Conservation (phyloP, 1,284 basidiomycete genomes). For the Naganishia cerealis region DNA sequence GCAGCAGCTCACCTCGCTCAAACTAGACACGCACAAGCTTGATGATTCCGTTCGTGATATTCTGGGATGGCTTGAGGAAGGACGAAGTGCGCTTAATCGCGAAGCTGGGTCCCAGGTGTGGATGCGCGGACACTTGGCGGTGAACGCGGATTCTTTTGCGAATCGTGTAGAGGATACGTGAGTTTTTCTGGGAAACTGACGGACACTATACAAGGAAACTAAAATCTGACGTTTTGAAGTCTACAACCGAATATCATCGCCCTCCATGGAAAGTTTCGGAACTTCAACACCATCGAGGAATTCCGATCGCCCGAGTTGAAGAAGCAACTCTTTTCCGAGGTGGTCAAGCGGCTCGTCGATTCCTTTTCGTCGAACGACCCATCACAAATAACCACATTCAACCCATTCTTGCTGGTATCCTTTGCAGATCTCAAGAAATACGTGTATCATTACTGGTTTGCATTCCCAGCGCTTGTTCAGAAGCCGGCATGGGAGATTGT, state of each 20-base stretch:
- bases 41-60: conserved; percentile 71
- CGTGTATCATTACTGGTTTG: conserved; percentile 97
- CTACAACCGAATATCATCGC: conserved; percentile 56
- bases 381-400: conserved; percentile 55
- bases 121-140: conserved; percentile 44
- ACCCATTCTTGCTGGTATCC: conserved; percentile 81
- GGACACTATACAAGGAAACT: not conserved
- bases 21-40: conserved; percentile 86
- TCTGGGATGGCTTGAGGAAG: conserved; percentile 68
- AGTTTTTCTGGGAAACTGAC: conserved; percentile 46
- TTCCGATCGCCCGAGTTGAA: conserved; percentile 84
- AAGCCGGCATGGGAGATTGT: conserved; percentile 81
- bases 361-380: conserved; percentile 15
- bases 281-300: conserved; percentile 94
- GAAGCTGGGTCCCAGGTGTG: conserved; percentile 62
- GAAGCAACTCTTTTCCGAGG: conserved; percentile 71
- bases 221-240: not conserved
- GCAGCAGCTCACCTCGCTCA: conserved; percentile 83
- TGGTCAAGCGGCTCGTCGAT: conserved; percentile 63
- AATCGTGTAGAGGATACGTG: conserved; percentile 10
- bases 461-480: conserved; percentile 84
- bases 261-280: conserved; percentile 73
- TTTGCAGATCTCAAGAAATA: conserved; percentile 98
- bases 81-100: conserved; percentile 60
- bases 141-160: conserved; percentile 45